Base-by-base conservation (phyloP, 2,329 filamentous ascomycete genomes). In the Ramularia collo-cygni region DNA sequence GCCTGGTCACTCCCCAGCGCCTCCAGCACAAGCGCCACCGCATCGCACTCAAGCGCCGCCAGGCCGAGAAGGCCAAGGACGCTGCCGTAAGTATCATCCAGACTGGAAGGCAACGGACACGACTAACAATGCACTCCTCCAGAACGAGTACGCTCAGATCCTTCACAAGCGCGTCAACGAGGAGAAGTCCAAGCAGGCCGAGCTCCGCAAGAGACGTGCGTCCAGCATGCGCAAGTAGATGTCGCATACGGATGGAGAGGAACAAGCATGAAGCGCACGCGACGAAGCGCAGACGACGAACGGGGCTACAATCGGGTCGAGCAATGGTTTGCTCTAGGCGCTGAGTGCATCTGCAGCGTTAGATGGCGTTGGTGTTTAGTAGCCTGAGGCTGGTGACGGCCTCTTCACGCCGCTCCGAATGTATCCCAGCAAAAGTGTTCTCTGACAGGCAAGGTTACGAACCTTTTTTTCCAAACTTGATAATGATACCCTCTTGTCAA, bases 1-100 rank as follows among this genome's bases (percentile, higher is more conserved):
- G 92, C 70, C 87, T 98, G 63, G 88, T 98, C 64, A 98, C 92
- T 66, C 92, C 92, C 70, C 92, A 96, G 77, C 92, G 92, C 71
- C 88, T 98, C 67, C 92, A 98, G 81, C 92, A 95, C 85, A 98
- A 96, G 86, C 88, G 92, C 66, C 92, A 96, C 79, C 81, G 89
- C 62, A 76, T 93, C 64, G 90, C 92, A 65, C 84, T 98, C 75
- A 98, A 98, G 88, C 87, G 90, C 71, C 90, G 92, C 72, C 86
- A 88, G 68, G 75, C 89, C 65, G 92, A 98, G 79, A 85, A 89
- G 73, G 81, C 87, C 76, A 95, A 95, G 82, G 92, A 98, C 69
- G 90, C 94, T 78, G 92, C 92, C 66, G 92, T 95, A 87, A 68
- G 85, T 81, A 15, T 17, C 15, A 18, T 33, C 31, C 28, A n/a